Evolutionary conservation across 441 rosid genomes (phyloP).

Genomic region (Geranium incanum): DNA sequence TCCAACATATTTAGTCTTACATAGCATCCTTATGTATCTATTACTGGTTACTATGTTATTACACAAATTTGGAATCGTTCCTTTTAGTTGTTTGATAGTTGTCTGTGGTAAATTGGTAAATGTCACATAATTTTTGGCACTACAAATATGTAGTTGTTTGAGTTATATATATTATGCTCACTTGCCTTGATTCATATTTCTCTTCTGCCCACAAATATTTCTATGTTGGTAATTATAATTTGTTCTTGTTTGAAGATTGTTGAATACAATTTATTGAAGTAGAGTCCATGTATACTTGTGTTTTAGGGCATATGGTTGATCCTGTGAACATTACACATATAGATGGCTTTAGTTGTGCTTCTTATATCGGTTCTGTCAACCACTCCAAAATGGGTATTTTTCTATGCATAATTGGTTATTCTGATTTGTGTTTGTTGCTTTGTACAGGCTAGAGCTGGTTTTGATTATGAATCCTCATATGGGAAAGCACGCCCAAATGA

Average conservation of each 20-base stretch:
- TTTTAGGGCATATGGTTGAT: neutral
- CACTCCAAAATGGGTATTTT: neutral
- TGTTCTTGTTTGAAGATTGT: neutral
- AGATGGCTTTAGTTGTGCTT: neutral
- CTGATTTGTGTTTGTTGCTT: neutral
- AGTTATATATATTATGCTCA: neutral
- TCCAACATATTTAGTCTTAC: neutral
- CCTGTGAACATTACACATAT: neutral
- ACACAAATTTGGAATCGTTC: neutral
- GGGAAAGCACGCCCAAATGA: conserved; percentile 74
- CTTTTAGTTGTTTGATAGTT: neutral
- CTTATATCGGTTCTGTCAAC: neutral
- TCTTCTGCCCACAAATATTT: neutral
- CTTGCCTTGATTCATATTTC: conserved; percentile 2
- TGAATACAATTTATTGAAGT: neutral
- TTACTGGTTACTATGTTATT: neutral
- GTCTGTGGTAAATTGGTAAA: neutral
- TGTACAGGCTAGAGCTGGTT: conserved; percentile 81
- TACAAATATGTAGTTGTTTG: neutral
- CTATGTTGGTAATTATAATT: neutral
- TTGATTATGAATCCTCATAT: conserved; percentile 86
- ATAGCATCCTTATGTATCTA: neutral
- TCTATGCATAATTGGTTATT: conserved; percentile 1
- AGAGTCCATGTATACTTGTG: neutral
- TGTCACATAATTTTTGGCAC: neutral